Evolutionary conservation across 345 rosid species (phyloP).

Genomic region (Hirschfeldia incana): DNA sequence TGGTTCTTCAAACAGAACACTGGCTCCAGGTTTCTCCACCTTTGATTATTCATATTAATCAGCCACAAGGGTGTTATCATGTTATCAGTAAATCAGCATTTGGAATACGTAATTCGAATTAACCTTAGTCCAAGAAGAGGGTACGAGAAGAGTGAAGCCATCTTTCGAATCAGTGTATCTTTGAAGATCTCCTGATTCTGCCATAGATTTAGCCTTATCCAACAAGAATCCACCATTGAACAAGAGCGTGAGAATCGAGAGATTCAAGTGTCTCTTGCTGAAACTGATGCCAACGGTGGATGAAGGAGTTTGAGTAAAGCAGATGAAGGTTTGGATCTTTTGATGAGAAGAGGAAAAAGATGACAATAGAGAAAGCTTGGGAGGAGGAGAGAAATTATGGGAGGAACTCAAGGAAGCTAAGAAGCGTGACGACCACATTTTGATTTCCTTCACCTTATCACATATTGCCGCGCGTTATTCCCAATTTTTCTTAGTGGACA

Average conservation of each 20-base stretch:
- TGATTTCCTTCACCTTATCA: constrained; percentile 19
- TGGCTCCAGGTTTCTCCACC: constrained; percentile 95
- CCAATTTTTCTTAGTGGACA: neutral
- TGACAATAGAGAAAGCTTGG: constrained; percentile 21
- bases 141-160: constrained; percentile 78
- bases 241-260: constrained; percentile 52
- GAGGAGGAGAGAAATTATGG: constrained; percentile 5
- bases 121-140: constrained; percentile 80
- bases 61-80: neutral
- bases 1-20: constrained; percentile 72
- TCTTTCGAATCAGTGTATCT: constrained; percentile 66
- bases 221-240: constrained; percentile 51
- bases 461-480: constrained; percentile 8
- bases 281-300: constrained; percentile 1
- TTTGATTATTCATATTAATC: constrained; percentile 10
- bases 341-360: neutral
- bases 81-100: neutral
- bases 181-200: constrained; percentile 43
- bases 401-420: constrained; percentile 7
- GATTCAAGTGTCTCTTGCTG: constrained; percentile 56
- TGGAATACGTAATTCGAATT: neutral
- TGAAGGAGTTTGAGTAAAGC: constrained; percentile 14
- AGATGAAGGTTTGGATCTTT: constrained; percentile 8
- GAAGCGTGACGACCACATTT: constrained; percentile 39
- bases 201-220: constrained; percentile 31